Conservation (phyloP, 352 stramenopile genomes). For the Globisporangium orthogonon region DNA sequence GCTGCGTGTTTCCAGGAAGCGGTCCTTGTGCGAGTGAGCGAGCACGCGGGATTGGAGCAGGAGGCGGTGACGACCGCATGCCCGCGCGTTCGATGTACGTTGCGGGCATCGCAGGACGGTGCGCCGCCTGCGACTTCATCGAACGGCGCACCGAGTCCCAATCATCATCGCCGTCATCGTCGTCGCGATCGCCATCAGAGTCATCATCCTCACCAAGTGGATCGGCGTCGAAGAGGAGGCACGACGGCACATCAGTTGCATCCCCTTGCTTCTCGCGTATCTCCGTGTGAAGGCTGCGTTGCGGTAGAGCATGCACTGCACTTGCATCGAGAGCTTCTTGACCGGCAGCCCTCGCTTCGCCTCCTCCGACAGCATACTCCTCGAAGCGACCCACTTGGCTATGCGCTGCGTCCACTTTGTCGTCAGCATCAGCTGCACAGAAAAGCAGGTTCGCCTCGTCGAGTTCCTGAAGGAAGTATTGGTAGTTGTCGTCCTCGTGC, state of each 20-base stretch:
- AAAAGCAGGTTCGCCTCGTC: conserved; percentile 39
- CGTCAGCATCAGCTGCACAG: conserved; percentile 8
- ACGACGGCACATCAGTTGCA: not conserved
- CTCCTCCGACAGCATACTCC: not conserved
- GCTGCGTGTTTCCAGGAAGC: not conserved
- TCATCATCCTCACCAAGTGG: conserved; percentile 2
- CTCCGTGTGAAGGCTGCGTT: not conserved
- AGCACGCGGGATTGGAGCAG: not conserved
- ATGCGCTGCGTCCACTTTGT: not conserved
- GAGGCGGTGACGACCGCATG: not conserved
- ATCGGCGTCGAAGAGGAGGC: not conserved
- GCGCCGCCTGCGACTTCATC: conserved; percentile 16
- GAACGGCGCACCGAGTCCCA: conserved; percentile 33
- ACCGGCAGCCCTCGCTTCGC: not conserved
- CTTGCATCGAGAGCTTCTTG: not conserved
- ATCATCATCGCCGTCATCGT: conserved; percentile 18
- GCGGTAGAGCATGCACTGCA: not conserved
- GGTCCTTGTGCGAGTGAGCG: conserved; percentile 7
- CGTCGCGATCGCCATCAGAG: not conserved
- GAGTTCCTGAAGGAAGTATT: conserved; percentile 59
- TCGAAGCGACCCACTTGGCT: not conserved
- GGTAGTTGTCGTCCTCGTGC: conserved; percentile 65
- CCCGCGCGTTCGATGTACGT: not conserved
- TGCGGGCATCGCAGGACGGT: not conserved
- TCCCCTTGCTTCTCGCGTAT: not conserved